Base-by-base conservation (phyloP, 2,329 filamentous ascomycete species). In the Pseudogymnoascus sp. region DNA sequence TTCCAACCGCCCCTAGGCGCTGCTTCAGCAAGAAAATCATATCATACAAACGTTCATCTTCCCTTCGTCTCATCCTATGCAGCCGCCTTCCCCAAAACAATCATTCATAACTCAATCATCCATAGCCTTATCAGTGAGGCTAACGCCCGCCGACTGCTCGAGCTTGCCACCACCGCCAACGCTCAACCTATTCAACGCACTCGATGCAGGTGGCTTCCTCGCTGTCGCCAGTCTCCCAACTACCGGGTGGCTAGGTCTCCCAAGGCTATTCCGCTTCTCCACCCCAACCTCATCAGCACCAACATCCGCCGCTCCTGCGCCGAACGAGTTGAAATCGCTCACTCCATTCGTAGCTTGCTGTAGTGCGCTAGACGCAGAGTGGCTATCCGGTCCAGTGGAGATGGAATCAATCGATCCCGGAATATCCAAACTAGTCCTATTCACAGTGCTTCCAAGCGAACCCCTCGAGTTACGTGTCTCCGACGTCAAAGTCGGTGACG, bases 391-490 rank as follows among this genome's bases (percentile, higher is more conserved):
- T 5, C 34, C 34, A 31, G 31, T 60, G 16, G 34, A 34, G 23
- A 38, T 62, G 25, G 34, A 31, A 38, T 62, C 36, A 5, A 60
- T 61, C 44, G 67, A 67, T 16, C 70, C 68, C 62, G 93, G 93
- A 2, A 97, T 92, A 70, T 96, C 91, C 1, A 97, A 83, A 71
- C 90, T 95, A 56, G 86, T 79, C 67, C 88, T 81, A 75, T 73
- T 70, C 11, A 67, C 68, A 67, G 70, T 31, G 40, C 72, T 66
- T 65, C 75, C 65, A 70, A 66, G 36, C 69, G 69, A 44, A 67
- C 68, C 18, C 71, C 71, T 66, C 67, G 69, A 67, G 73, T 68
- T 67, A 69, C 65, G 18, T 71, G 70, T 46, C 70, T 81, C 84
- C 63, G 73, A 79, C 65, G 77, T 79, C 63, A 80, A 78, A 56